Conservation (phyloP, 768 basidiomycete species). For the Clitopilus passeckerianus region DNA sequence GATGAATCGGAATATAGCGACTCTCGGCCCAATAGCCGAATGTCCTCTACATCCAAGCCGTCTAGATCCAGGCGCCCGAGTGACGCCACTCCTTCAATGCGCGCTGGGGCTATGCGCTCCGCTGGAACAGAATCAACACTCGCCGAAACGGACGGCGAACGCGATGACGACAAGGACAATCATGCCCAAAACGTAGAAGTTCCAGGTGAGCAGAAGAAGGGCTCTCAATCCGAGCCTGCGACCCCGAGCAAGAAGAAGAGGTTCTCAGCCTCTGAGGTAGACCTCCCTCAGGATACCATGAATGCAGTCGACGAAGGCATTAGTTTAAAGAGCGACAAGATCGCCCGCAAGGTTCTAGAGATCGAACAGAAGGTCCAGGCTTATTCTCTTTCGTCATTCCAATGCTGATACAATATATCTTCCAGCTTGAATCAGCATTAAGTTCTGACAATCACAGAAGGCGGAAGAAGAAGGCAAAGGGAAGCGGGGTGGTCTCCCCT, state of each 20-base stretch:
- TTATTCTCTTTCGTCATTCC: not conserved
- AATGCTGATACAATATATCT: constrained; percentile 7
- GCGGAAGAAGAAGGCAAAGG: constrained; percentile 31
- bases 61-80: constrained; percentile 57
- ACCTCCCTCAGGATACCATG: constrained; percentile 72
- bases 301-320: constrained; percentile 84
- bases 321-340: constrained; percentile 78
- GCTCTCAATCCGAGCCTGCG: not conserved
- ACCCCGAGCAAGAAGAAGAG: constrained; percentile 62
- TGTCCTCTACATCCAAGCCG: constrained; percentile 49
- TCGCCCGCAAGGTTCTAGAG: constrained; percentile 81
- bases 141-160: constrained; percentile 58
- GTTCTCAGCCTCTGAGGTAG: constrained; percentile 69
- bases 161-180: constrained; percentile 38
- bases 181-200: constrained; percentile 53
- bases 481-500: constrained; percentile 12
- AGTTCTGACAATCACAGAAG: constrained; percentile 46
- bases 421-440: constrained; percentile 72
- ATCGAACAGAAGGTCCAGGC: constrained; percentile 86
- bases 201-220: constrained; percentile 39
- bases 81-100: constrained; percentile 46
- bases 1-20: constrained; percentile 73
- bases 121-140: constrained; percentile 80
- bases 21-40: constrained; percentile 63
- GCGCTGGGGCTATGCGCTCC: constrained; percentile 48